Base-by-base conservation (phyloP, 106 monocot species). In the Acorus calamus region DNA sequence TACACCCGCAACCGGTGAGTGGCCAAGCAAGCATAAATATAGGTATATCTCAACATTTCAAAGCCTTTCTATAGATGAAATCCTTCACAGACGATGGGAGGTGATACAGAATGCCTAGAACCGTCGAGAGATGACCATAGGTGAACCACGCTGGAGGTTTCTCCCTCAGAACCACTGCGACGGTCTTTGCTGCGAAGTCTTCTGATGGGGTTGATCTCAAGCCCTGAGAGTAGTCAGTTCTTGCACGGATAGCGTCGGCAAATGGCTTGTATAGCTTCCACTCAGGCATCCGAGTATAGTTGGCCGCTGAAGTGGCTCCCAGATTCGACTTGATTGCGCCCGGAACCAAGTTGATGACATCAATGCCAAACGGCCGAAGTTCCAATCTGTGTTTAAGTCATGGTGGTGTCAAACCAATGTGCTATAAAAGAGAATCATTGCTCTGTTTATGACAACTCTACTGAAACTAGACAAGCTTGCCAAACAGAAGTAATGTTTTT, bases 231-330 rank as follows among this genome's bases (percentile, higher is more conserved):
- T 76, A 46, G 8, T 49, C 64, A 4, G 87, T 74, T 46, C 94
- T 82, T 49, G 75, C 60, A 3, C 80, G 57, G 3, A 96, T 74
- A 4, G 78, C 64, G 28, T 65, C 53, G 53, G 83, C 87, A 53
- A 79, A 87, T 8, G 57, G 12, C 53, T 90, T 96, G 72, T 85
- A 96, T 43, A 81, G 76, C 62, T 87, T 96, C 94, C 90, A 96
- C 43, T 90, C 94, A 0, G 82, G 76, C 77, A 96, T 91, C 42
- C 54, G 51, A 42, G 61, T 77, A 64, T 96, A 91, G 59, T 56
- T 79, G 4, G 78, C 53, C 46, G 71, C 3, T 0, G 91, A 91
- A 59, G 71, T 54, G 61, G 71, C 79, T 13, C 90, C 94, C 0
- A 96, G 13, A 65, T 96, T 90, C 43, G 90, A 87, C 63, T 49